Conservation (phyloP, 495 filamentous ascomycete species). For the Penicillium psychrofluorescens region DNA sequence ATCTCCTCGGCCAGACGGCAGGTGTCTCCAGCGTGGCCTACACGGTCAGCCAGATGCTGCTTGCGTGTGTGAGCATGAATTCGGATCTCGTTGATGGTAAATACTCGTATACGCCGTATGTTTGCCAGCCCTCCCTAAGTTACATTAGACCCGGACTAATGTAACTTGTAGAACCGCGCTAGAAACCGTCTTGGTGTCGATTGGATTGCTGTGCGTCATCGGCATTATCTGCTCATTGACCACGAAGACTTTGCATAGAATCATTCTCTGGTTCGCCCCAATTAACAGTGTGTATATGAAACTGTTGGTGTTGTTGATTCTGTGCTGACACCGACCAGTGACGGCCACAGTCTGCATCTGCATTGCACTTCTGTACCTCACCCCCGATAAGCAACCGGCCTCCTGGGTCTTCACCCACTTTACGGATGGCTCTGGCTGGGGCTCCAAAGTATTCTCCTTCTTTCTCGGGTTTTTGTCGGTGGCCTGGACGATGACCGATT, state of each 20-base stretch:
- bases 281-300: conserved; percentile 51
- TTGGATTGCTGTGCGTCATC: conserved; percentile 49
- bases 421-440: conserved; percentile 61
- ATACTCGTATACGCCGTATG: conserved; percentile 42
- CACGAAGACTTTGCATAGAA: conserved; percentile 54
- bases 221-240: conserved; percentile 60
- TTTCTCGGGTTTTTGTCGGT: conserved; percentile 64
- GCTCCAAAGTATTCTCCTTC: conserved; percentile 56
- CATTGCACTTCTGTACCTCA: conserved; percentile 52
- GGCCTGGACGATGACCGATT: conserved; percentile 73
- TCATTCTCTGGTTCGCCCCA: conserved; percentile 65
- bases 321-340: conserved; percentile 24
- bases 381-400: conserved; percentile 56
- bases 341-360: conserved; percentile 54
- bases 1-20: conserved; percentile 53
- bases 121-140: neutral
- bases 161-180: conserved; percentile 42
- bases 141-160: conserved; percentile 2
- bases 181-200: conserved; percentile 56
- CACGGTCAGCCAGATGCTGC: conserved; percentile 51
- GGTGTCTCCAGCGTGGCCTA: conserved; percentile 53
- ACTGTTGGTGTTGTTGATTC: neutral
- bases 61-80: conserved; percentile 51
- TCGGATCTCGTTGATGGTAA: conserved; percentile 38
- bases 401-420: conserved; percentile 62